Conservation (phyloP, 805 yeast genomes). For the Cyberlindnera galapagoensis region DNA sequence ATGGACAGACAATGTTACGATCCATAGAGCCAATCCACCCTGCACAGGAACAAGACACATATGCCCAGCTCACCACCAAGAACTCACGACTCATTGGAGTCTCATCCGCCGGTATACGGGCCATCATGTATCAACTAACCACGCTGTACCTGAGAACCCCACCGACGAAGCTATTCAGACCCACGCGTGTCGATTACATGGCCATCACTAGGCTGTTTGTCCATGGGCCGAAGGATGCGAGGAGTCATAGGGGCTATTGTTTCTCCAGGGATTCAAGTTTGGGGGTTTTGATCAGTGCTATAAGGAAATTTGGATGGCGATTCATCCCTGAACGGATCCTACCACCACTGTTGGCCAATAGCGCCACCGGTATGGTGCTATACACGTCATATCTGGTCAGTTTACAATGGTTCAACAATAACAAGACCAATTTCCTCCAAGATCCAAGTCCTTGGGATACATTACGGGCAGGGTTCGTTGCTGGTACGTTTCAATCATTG, state of each 20-base stretch:
- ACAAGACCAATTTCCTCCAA: conserved; percentile 16
- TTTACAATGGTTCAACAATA: conserved; percentile 32
- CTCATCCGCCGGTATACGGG: conserved; percentile 81
- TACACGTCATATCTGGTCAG: conserved; percentile 74
- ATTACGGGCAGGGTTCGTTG: conserved; percentile 72
- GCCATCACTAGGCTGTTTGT: conserved; percentile 53
- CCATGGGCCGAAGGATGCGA: conserved; percentile 36
- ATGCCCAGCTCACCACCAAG: conserved; percentile 28
- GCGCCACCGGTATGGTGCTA: conserved; percentile 80
- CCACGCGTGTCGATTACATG: conserved; percentile 83
- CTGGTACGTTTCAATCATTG: conserved; percentile 82
- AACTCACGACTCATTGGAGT: conserved; percentile 60
- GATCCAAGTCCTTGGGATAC: conserved; percentile 42
- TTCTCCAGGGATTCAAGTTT: conserved; percentile 63
- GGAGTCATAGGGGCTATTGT: conserved; percentile 31
- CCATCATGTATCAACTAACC: conserved; percentile 71
- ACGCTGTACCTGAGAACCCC: conserved; percentile 74
- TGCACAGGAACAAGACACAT: conserved; percentile 2
- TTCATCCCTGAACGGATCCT: conserved; percentile 73
- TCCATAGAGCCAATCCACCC: no score
- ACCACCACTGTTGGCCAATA: conserved; percentile 85
- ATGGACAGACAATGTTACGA: no score
- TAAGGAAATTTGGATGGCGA: conserved; percentile 75
- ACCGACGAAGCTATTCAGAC: conserved; percentile 78
- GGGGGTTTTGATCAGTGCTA: conserved; percentile 66